Base-by-base conservation (phyloP, 1,139 yeast genomes). In the Sporopachydermia cereana region DNA sequence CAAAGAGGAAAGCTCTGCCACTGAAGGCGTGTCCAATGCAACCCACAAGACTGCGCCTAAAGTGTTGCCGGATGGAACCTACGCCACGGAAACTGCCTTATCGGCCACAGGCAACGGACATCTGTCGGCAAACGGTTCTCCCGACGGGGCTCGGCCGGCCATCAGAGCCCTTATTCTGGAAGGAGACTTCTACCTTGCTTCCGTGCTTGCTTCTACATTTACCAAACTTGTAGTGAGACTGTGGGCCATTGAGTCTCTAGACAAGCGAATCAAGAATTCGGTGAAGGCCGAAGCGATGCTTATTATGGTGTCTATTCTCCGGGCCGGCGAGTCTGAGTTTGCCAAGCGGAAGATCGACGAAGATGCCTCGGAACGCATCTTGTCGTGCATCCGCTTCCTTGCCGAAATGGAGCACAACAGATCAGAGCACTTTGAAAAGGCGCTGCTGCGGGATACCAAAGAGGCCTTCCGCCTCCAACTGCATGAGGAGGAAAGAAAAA, bases 11-110 rank as follows among this genome's bases (percentile, higher is more conserved):
- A 62, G 54, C 17, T 53, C 48, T 3, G 53, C 48, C 2, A 55
- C 51, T 5, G 57, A 53, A 20, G 64, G 57, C 3, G 59, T 54
- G n/a, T 55, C 57, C 23, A 57, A 52, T 31, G 59, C 61, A 25
- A 42, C 59, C 9, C 63, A 63, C 45, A 63, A 69, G 36, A 65
- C 65, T 50, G 68, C 73, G 45, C 96, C 97, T 27, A 79, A 83
- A 50, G 82, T 93, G 47, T 74, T 91, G 52, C 96, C 98, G 20
- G 99, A 93, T 66, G 99, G 99, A 54, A 93, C 99, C 1, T 93
- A 93, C 66, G 98, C 98, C 25, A 84, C 96, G 27, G 98, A 93
- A 64, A 81, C 79, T 55, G 96, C 97, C 0, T 71, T 86, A 49
- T 77, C 84, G 3, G 67, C 74, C 14, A 58, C 58, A 24, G 54